A percentile compares a stretch with the other conserved stretches of the same genome.
Evolutionary conservation across 2,329 filamentous ascomycete genomes (phyloP).

Genomic region (Ophiostoma pallidulum): DNA sequence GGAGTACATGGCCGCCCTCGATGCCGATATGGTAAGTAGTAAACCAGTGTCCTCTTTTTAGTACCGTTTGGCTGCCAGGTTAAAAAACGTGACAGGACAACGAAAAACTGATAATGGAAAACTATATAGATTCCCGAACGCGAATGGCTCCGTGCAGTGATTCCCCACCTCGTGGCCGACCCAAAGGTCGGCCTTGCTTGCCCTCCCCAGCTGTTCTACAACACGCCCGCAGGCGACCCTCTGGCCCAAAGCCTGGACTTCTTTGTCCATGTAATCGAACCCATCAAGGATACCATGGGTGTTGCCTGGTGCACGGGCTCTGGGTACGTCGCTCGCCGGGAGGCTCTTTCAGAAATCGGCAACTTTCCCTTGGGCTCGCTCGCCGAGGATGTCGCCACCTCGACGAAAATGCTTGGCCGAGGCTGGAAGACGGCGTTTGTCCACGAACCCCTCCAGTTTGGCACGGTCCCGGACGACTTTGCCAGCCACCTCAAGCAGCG

Average conservation of each 20-base stretch:
- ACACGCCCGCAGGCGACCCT: conserved; percentile 48
- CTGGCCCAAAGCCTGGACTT: conserved; percentile 49
- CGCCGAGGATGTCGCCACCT: conserved; percentile 52
- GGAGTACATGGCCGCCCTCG: conserved; percentile 51
- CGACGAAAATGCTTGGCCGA: conserved; percentile 46
- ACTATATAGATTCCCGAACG: conserved; percentile 54
- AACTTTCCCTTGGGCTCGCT: conserved; percentile 52
- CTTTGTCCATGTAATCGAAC: conserved; percentile 46
- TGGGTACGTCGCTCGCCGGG: conserved; percentile 49
- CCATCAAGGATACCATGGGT: conserved; percentile 40
- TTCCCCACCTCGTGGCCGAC: conserved; percentile 51
- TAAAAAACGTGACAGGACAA: too few relatives aligned
- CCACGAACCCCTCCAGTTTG: conserved; percentile 51
- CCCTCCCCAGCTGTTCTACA: conserved; percentile 55
- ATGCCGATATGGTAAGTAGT: too few relatives aligned
- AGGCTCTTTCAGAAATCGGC: conserved; percentile 50
- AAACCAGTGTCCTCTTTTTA: too few relatives aligned
- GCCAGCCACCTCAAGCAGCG: conserved; percentile 47
- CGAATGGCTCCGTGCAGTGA: conserved; percentile 47
- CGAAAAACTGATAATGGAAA: too few relatives aligned
- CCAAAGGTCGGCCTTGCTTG: conserved; percentile 49
- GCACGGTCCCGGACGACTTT: conserved; percentile 48
- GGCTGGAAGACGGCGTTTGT: conserved; percentile 55
- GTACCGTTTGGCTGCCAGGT: too few relatives aligned
- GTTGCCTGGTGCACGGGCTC: conserved; percentile 58